phyloP scores from a whole-genome alignment of 169 alveolate genomes.

The Besnoitia besnoiti region DNA sequence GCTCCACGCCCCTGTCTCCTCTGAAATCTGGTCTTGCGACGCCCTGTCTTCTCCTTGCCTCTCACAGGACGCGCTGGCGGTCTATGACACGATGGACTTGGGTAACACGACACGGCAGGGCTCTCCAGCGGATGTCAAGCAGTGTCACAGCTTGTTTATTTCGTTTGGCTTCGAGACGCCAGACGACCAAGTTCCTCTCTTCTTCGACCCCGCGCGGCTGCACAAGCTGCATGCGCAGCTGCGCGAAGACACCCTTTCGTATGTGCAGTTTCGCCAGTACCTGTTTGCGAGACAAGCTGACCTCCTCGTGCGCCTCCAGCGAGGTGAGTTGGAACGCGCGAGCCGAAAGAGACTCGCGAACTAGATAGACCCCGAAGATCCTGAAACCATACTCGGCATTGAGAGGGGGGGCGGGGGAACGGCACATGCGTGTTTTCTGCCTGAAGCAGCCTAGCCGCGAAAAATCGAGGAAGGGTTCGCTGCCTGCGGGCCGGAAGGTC shows the following conservation, averaged over 20 bases:
- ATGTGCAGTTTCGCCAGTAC: conserved; percentile 21
- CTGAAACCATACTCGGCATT: too few relatives aligned
- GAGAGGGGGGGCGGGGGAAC: too few relatives aligned
- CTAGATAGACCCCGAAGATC: too few relatives aligned
- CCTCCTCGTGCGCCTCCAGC: not conserved
- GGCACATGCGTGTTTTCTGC: too few relatives aligned
- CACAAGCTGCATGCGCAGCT: not conserved
- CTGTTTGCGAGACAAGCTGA: conserved; percentile 23
- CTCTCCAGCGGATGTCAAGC: not conserved
- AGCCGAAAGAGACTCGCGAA: not conserved
- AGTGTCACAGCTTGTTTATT: not conserved
- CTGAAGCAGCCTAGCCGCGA: too few relatives aligned
- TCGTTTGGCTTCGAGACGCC: conserved; percentile 17
- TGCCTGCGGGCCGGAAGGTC: too few relatives aligned
- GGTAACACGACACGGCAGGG: conserved; percentile 1
- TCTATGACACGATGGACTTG: conserved; percentile 16
- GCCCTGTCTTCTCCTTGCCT: not conserved
- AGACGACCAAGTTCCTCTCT: not conserved
- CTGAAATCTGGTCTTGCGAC: too few relatives aligned
- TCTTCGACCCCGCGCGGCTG: not conserved
- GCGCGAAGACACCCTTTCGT: conserved; percentile 13
- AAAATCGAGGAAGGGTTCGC: too few relatives aligned
- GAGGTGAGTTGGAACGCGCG: not conserved
- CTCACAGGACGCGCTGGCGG: conserved; percentile 23
- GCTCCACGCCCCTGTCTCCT: too few relatives aligned